Percentiles rank a stretch among this genome's conserved stretches.
Conservation (phyloP, 192 early-diverging fungal genomes). For the Gorgonomyces haynaldii region DNA sequence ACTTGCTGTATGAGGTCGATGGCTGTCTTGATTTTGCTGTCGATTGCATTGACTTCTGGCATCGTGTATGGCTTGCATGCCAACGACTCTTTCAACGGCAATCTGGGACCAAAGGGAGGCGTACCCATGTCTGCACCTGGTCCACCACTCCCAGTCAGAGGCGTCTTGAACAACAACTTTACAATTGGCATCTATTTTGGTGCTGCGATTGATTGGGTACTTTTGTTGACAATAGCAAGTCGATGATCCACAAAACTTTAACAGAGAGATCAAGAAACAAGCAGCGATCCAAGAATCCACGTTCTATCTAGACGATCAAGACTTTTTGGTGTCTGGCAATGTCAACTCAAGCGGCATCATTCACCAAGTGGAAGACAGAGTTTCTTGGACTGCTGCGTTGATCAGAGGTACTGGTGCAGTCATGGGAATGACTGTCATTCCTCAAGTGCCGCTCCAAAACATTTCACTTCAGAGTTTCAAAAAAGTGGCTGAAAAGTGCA, state of each 20-base stretch:
- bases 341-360: conserved; percentile 14
- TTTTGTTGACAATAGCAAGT: conserved; percentile 6
- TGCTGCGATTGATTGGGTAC: conserved; percentile 21
- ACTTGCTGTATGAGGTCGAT: background rate
- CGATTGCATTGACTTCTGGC: background rate
- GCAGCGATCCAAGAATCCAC: conserved; percentile 14
- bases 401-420: conserved; percentile 18
- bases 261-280: conserved; percentile 6
- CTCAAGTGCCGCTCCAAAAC: conserved; percentile 11
- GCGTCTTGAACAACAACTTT: conserved; percentile 4
- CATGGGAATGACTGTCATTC: conserved; percentile 23
- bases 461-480: conserved; percentile 5
- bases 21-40: background rate
- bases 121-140: conserved; percentile 14
- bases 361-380: conserved; percentile 11
- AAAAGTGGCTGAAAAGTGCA: conserved; percentile 12
- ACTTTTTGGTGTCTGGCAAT: conserved; percentile 1
- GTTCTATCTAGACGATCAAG: conserved; percentile 11
- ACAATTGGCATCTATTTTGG: conserved; percentile 16
- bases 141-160: conserved; percentile 16
- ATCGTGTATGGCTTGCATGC: background rate
- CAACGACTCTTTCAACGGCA: conserved; percentile 7
- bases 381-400: conserved; percentile 16
- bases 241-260: conserved; percentile 20
- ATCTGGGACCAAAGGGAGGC: conserved; percentile 11